These are phyloP conservation scores for Elsinoe australis DNA, from an alignment of 2,329 filamentous ascomycete species.

Conservation along the genomic window DNA sequence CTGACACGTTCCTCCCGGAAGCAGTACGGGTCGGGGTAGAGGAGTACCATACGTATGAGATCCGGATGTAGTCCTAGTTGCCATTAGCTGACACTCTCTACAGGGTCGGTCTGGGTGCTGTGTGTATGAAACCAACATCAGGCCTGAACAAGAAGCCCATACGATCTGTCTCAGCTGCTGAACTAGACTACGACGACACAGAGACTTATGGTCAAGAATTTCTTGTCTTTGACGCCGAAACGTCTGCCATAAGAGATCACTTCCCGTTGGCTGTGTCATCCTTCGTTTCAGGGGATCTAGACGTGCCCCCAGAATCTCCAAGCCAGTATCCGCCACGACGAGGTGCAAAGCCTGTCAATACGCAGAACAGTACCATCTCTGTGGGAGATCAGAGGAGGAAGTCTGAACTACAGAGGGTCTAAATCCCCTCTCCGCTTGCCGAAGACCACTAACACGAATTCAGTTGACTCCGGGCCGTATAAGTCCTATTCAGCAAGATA, in stretches of 20 bases:
- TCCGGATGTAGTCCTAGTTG: background rate
- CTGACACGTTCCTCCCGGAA: background rate
- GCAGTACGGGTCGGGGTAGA: background rate
- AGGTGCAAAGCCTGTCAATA: no score
- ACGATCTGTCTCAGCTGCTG: background rate
- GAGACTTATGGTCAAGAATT: background rate
- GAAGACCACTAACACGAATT: no score
- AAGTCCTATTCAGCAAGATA: background rate
- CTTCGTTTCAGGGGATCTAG: no score
- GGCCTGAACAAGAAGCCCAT: background rate
- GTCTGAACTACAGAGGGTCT: background rate
- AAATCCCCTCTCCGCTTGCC: no score
- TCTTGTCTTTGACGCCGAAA: background rate
- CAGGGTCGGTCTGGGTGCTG: background rate
- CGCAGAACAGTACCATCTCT: background rate
- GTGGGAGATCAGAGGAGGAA: background rate
- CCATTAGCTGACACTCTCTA: background rate
- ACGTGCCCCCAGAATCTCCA: no score
- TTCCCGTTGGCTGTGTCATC: no score
- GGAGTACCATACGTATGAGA: background rate
- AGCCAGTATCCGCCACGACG: no score
- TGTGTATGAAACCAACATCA: background rate
- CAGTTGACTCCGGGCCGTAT: background rate
- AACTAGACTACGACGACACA: background rate
- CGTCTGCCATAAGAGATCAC: no score